Conservation (phyloP, 805 yeast species). For the Candida boleticola region DNA sequence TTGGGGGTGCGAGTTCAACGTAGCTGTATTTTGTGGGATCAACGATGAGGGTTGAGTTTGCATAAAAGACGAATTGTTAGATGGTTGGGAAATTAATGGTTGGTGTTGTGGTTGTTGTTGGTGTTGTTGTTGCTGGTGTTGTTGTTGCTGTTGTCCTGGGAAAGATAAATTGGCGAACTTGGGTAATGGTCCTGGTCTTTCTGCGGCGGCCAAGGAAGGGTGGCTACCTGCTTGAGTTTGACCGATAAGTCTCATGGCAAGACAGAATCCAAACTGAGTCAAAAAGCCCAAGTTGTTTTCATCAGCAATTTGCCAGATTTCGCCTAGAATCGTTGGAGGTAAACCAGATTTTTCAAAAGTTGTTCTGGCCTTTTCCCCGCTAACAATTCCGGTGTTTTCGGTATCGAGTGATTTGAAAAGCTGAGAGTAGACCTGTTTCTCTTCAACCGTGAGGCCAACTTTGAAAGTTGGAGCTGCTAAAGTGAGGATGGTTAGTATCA, state of each 20-base stretch:
- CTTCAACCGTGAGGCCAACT: constrained; percentile 66
- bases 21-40: constrained; percentile 34
- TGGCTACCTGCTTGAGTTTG: constrained; percentile 75
- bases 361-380: constrained; percentile 84
- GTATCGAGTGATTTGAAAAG: constrained; percentile 79
- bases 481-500: constrained; percentile 8
- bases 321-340: constrained; percentile 74
- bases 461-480: constrained; percentile 34
- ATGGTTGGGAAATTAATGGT: constrained; percentile 23
- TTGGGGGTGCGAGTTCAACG: constrained; percentile 32
- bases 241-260: constrained; percentile 87
- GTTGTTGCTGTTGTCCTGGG: constrained; percentile 13
- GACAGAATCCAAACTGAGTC: constrained; percentile 74
- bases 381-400: constrained; percentile 73
- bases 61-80: constrained; percentile 35
- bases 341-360: constrained; percentile 84
- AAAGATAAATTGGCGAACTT: constrained; percentile 44
- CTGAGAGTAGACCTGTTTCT: constrained; percentile 68
- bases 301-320: constrained; percentile 95
- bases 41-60: constrained; percentile 29
- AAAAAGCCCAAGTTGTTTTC: constrained; percentile 82
- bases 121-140: neutral
- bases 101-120: neutral
- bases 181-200: constrained; percentile 63
- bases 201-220: constrained; percentile 51